Conservation (phyloP, 2,329 filamentous ascomycete genomes). For the Dactylellina sp. region DNA sequence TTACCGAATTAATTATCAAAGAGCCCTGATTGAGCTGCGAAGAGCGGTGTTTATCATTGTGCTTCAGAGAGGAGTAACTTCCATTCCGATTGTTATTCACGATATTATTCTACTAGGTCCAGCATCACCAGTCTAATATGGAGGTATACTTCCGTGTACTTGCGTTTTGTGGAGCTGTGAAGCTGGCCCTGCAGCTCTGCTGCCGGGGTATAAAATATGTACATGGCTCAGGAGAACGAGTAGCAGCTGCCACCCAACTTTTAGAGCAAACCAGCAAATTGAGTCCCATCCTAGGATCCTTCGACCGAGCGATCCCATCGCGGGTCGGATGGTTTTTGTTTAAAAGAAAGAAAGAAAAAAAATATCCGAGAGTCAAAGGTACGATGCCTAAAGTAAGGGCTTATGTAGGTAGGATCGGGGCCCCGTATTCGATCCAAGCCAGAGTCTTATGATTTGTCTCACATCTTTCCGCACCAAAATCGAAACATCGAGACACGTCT, state of each 20-base stretch:
- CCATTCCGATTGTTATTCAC: neutral
- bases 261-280: too few relatives aligned
- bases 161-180: constrained; percentile 35
- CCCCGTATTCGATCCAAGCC: neutral
- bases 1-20: too few relatives aligned
- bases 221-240: too few relatives aligned
- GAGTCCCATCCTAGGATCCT: too few relatives aligned
- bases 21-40: neutral
- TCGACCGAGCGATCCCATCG: too few relatives aligned
- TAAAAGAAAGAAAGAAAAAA: too few relatives aligned
- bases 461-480: neutral
- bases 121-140: neutral
- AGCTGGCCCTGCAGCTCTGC: constrained; percentile 45
- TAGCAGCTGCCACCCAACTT: constrained; percentile 2
- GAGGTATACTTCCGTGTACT: constrained; percentile 15
- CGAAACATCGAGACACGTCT: constrained; percentile 13
- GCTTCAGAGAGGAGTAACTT: neutral
- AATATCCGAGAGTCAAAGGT: too few relatives aligned
- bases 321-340: too few relatives aligned
- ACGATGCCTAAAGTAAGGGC: too few relatives aligned
- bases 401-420: too few relatives aligned
- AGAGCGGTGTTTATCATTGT: constrained; percentile 4
- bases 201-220: neutral
- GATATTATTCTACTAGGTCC: neutral
- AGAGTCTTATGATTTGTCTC: neutral